These are phyloP conservation scores for Meyerozyma smithsonii DNA, from an alignment of 1,139 yeast genomes.

Conservation along the genomic window DNA sequence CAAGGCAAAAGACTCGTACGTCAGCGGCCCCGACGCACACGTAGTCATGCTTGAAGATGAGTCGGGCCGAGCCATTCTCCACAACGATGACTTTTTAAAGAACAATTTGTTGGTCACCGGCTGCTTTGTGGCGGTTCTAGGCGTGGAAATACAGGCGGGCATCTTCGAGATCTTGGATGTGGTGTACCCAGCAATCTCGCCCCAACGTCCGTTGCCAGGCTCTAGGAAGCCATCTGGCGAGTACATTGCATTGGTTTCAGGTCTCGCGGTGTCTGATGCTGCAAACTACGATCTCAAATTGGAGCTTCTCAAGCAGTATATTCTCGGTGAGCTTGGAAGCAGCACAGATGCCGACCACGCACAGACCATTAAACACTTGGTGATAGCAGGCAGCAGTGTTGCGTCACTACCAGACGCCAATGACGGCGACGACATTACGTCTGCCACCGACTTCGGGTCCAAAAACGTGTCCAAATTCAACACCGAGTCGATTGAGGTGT, in stretches of 20 bases:
- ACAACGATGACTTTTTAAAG: constrained; percentile 53
- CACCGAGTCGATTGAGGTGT: constrained; percentile 31
- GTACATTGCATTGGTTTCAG: constrained; percentile 66
- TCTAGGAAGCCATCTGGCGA: constrained; percentile 9
- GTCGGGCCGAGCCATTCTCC: constrained; percentile 76
- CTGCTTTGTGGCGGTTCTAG: constrained; percentile 75
- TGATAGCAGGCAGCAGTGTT: constrained; percentile 79
- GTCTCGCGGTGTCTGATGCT: constrained; percentile 53
- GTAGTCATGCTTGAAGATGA: constrained; percentile 87
- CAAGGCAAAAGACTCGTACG: constrained; percentile 23
- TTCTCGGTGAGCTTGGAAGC: constrained; percentile 64
- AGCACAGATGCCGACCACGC: constrained; percentile 20
- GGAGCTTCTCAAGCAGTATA: constrained; percentile 64
- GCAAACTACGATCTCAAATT: constrained; percentile 39
- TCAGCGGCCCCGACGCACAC: constrained; percentile 37
- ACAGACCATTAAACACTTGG: constrained; percentile 44
- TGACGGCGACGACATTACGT: constrained; percentile 27
- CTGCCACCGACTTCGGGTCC: constrained; percentile 47
- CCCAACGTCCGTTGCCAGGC: constrained; percentile 41
- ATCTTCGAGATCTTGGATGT: constrained; percentile 81
- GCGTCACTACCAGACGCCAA: constrained; percentile 22
- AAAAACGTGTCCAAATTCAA: constrained; percentile 48
- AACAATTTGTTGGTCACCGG: constrained; percentile 74
- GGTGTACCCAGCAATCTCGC: constrained; percentile 60
- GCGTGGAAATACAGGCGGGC: constrained; percentile 82